These are phyloP conservation scores for Spergularia marina DNA, from an alignment of 148 eudicot genomes.

Conservation along the genomic window DNA sequence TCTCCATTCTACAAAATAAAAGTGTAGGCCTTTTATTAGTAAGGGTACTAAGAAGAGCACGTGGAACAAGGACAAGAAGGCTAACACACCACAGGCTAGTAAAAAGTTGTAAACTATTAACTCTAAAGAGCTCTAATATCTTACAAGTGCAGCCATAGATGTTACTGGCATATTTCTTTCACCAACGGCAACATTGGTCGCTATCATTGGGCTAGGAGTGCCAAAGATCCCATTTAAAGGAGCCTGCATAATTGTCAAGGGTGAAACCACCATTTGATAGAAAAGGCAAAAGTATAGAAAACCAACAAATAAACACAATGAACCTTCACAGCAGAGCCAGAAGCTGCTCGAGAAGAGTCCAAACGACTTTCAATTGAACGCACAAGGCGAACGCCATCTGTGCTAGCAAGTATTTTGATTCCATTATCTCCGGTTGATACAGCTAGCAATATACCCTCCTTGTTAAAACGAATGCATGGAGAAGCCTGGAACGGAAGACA, in stretches of 20 bases:
- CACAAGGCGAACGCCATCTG: constrained; percentile 60
- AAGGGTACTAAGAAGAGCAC: neutral
- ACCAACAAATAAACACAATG: constrained; percentile 1
- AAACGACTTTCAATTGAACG: constrained; percentile 51
- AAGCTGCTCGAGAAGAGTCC: constrained; percentile 53
- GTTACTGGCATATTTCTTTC: constrained; percentile 40
- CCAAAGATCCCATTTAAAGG: constrained; percentile 30
- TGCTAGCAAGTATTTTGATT: constrained; percentile 74
- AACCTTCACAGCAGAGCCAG: constrained; percentile 61
- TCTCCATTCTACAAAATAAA: constrained; percentile 57
- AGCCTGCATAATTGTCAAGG: constrained; percentile 30
- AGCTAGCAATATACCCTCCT: constrained; percentile 79
- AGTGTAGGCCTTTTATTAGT: neutral
- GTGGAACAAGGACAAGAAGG: constrained; percentile 1
- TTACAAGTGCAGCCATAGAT: constrained; percentile 33
- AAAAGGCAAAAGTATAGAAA: constrained; percentile 12
- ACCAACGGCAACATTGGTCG: constrained; percentile 30
- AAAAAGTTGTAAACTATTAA: neutral
- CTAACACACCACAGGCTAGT: neutral
- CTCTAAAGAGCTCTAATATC: constrained; percentile 9
- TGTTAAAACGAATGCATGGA: constrained; percentile 89
- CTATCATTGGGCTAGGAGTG: constrained; percentile 41
- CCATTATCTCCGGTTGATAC: constrained; percentile 69
- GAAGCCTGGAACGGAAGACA: constrained; percentile 49
- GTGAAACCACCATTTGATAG: neutral